phyloP scores from a whole-genome alignment of 1,284 basidiomycete genomes.

The Rugosomyces carneus region DNA sequence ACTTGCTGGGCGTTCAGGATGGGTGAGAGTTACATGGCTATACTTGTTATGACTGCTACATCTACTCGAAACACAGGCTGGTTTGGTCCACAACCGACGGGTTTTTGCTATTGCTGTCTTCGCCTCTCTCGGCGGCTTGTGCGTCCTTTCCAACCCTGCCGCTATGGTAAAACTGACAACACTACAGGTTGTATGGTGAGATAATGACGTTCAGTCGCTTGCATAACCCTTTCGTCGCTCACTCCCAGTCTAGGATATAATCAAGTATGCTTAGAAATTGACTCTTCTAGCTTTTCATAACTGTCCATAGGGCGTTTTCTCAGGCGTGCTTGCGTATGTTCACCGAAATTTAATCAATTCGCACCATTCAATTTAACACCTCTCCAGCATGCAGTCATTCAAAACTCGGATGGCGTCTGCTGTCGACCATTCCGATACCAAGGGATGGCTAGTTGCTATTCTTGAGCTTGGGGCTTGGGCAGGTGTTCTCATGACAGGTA shows the following conservation, averaged over 20 bases:
- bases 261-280: constrained; percentile 34
- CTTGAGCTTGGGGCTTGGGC: constrained; percentile 70
- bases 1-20: constrained; percentile 60
- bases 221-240: background rate
- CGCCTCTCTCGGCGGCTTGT: constrained; percentile 67
- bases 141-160: constrained; percentile 20
- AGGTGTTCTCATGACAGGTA: constrained; percentile 57
- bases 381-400: constrained; percentile 51
- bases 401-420: constrained; percentile 47
- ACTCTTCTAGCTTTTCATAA: background rate
- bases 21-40: constrained; percentile 37
- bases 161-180: background rate
- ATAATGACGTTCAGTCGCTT: constrained; percentile 1
- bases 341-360: background rate
- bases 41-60: background rate
- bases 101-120: constrained; percentile 65
- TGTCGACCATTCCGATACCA: constrained; percentile 41
- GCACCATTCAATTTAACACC: constrained; percentile 2
- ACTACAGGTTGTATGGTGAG: constrained; percentile 46
- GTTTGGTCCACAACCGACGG: constrained; percentile 53
- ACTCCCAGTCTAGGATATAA: constrained; percentile 45
- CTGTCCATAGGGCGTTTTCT: constrained; percentile 59
- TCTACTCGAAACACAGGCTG: constrained; percentile 35
- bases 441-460: constrained; percentile 68
- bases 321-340: constrained; percentile 53